Evolutionary conservation across 805 yeast species (phyloP).

Genomic region (Suhomyces pyralidae): DNA sequence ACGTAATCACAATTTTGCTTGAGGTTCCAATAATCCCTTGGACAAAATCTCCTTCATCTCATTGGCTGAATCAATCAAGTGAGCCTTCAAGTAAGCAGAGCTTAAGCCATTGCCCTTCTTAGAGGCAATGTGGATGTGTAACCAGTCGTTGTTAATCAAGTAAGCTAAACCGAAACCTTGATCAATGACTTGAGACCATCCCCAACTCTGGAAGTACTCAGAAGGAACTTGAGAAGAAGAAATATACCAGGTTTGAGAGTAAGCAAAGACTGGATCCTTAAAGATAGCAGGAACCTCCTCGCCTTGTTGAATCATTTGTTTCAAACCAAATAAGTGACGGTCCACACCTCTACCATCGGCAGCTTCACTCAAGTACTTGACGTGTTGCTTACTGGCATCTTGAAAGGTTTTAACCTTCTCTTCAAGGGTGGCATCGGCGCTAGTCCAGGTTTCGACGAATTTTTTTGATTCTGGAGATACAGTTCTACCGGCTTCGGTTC

Average conservation of each 20-base stretch:
- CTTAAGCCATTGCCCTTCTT: slow-evolving; percentile 60
- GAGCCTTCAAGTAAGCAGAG: slow-evolving; percentile 59
- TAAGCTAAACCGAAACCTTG: slow-evolving; percentile 93
- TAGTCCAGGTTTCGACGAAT: slow-evolving; percentile 74
- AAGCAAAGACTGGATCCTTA: slow-evolving; percentile 70
- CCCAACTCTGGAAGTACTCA: slow-evolving; percentile 80
- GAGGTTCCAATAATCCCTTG: slow-evolving; percentile 29
- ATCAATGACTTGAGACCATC: slow-evolving; percentile 93
- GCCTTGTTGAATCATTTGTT: slow-evolving; percentile 60
- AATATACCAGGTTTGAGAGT: slow-evolving; percentile 80
- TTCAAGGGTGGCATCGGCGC: slow-evolving; percentile 44
- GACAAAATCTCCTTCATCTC: slow-evolving; percentile 69
- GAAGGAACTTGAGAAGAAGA: slow-evolving; percentile 89
- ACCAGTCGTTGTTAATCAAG: slow-evolving; percentile 81
- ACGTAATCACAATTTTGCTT: slow-evolving; percentile 36
- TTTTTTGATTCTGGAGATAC: slow-evolving; percentile 68
- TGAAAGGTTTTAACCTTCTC: slow-evolving; percentile 68
- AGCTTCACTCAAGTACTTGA: slow-evolving; percentile 69
- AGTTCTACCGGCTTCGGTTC: slow-evolving; percentile 91
- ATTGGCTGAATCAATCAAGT: slow-evolving; percentile 72
- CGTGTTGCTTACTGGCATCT: slow-evolving; percentile 71
- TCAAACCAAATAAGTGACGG: slow-evolving; percentile 88
- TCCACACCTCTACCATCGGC: slow-evolving; percentile 87
- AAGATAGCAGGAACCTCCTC: slow-evolving; percentile 66
- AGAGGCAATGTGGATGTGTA: slow-evolving; percentile 81